Evolutionary conservation across 2,329 filamentous ascomycete species (phyloP).

Genomic region (Monosporascus sp.): DNA sequence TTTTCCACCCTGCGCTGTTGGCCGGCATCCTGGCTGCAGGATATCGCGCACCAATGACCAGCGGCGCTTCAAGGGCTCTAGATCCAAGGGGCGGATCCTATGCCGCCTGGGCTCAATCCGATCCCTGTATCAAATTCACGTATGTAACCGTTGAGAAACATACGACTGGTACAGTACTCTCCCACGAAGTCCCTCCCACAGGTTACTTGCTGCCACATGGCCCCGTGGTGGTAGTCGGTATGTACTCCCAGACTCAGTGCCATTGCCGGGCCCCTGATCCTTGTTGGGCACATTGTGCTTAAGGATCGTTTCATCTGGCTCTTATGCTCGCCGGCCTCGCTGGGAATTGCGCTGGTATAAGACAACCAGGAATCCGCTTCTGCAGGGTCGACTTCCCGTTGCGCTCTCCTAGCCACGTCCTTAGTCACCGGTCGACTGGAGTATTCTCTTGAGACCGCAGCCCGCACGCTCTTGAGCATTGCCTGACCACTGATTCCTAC

Average conservation of each 20-base stretch:
- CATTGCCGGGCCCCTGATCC: background rate
- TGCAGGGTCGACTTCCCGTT: no score
- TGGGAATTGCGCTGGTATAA: no score
- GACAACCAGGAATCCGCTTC: no score
- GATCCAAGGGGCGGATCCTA: conserved; percentile 13
- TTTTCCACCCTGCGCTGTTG: conserved; percentile 23
- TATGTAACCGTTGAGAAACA: conserved; percentile 15
- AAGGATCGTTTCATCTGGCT: background rate
- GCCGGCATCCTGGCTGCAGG: conserved; percentile 17
- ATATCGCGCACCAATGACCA: conserved; percentile 21
- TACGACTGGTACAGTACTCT: background rate
- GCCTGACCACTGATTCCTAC: conserved; percentile 6
- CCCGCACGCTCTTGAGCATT: conserved; percentile 11
- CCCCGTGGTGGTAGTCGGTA: background rate
- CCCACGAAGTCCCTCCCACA: background rate
- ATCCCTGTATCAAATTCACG: conserved; percentile 15
- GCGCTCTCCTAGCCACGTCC: no score
- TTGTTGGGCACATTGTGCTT: background rate
- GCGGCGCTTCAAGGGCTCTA: conserved; percentile 10
- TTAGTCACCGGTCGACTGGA: no score
- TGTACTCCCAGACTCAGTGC: background rate
- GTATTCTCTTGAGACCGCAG: conserved; percentile 4
- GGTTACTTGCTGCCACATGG: background rate
- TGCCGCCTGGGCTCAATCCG: conserved; percentile 20
- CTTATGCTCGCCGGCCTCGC: background rate